Evolutionary conservation across 2,329 filamentous ascomycete species (phyloP).

Genomic region (Fusarium vanettenii): DNA sequence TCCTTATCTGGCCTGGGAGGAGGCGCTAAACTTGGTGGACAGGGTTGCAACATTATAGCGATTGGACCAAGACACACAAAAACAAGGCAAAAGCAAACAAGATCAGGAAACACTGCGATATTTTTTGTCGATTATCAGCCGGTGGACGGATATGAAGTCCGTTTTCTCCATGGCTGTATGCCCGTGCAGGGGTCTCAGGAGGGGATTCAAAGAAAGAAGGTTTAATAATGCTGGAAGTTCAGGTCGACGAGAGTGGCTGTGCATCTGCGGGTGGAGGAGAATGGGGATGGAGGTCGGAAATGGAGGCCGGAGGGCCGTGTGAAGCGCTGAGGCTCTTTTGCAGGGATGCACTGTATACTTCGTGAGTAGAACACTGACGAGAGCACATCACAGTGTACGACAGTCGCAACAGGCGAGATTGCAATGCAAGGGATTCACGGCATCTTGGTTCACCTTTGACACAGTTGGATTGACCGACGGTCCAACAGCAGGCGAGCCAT

Average conservation of each 20-base stretch:
- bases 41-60: neutral
- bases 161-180: neutral
- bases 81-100: conserved; percentile 10
- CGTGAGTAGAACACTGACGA: neutral
- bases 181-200: neutral
- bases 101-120: neutral
- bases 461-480: neutral
- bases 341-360: neutral
- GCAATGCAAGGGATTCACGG: neutral
- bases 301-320: neutral
- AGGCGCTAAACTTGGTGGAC: neutral
- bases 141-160: neutral
- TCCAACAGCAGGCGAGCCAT: neutral
- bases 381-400: neutral
- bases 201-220: neutral
- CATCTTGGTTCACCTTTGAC: neutral
- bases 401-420: conserved; percentile 19
- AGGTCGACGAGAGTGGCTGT: conserved; percentile 37
- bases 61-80: neutral
- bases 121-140: conserved; percentile 8
- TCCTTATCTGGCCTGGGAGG: neutral
- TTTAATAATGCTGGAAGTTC: conserved; percentile 15
- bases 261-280: conserved; percentile 29
- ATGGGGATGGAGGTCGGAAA: conserved; percentile 1
- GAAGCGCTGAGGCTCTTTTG: neutral